Evolutionary conservation across 305 asterid genomes (phyloP).

Genomic region (Rubia balearica): DNA sequence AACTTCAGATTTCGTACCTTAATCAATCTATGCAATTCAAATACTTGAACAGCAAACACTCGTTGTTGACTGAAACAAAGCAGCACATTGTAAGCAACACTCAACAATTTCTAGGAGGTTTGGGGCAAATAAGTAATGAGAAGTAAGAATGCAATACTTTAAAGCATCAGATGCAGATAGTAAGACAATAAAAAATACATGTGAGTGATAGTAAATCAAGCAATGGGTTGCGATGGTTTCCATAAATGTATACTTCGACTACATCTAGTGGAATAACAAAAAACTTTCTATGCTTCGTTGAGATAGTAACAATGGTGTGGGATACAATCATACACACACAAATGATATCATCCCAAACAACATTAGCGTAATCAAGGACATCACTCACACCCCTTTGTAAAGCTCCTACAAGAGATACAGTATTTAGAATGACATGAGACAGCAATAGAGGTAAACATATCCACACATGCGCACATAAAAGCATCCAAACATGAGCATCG

Average conservation of each 20-base stretch:
- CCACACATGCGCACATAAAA: background rate
- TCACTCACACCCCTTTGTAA: background rate
- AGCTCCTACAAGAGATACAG: background rate
- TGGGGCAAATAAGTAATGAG: background rate
- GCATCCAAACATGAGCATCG: background rate
- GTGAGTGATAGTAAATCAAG: background rate
- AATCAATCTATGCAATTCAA: slow-evolving; percentile 84
- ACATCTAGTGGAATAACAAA: background rate
- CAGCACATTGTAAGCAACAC: slow-evolving; percentile 13
- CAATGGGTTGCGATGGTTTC: background rate
- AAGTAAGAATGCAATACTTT: background rate
- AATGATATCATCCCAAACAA: background rate
- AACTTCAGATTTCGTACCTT: slow-evolving; percentile 36
- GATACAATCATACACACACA: background rate
- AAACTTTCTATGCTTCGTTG: background rate
- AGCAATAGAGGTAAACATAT: background rate
- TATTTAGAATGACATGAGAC: background rate
- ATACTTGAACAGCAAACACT: slow-evolving; percentile 86
- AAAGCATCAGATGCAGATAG: background rate
- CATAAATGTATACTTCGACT: background rate
- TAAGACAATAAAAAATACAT: background rate
- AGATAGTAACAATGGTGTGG: background rate
- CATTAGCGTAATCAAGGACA: background rate
- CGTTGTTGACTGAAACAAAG: slow-evolving; percentile 66
- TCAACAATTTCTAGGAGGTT: background rate